phyloP scores from a whole-genome alignment of 371 early-diverging fungal genomes.

The Chytridium lagenaria region DNA sequence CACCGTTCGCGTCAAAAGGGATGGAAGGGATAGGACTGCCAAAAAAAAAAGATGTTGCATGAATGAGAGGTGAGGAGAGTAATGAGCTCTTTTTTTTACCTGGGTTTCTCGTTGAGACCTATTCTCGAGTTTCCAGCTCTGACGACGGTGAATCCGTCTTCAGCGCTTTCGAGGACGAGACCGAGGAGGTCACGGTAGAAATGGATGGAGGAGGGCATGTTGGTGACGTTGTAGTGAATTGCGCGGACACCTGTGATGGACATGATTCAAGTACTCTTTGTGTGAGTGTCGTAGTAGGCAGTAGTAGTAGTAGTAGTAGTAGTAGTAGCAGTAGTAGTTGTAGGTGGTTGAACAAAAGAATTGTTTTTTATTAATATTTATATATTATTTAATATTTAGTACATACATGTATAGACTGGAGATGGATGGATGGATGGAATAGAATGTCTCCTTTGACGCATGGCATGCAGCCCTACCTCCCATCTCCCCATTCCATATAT shows the following conservation, averaged over 20 bases:
- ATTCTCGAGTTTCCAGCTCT: not conserved
- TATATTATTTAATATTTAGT: too few species aligned
- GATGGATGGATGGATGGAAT: too few species aligned
- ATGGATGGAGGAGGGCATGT: not conserved
- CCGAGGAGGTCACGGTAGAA: constrained; percentile 15
- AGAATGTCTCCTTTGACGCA: too few species aligned
- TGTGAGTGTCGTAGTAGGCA: too few species aligned
- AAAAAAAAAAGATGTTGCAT: not conserved
- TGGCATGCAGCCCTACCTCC: too few species aligned
- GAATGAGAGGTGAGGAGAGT: not conserved
- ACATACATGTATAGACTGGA: too few species aligned
- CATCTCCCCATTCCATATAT: too few species aligned
- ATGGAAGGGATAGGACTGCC: not conserved
- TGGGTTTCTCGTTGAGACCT: not conserved
- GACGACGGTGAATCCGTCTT: not conserved
- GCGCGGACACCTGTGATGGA: constrained; percentile 5
- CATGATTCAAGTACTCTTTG: not conserved
- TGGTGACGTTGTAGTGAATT: constrained; percentile 3
- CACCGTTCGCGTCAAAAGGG: not conserved
- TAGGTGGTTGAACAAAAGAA: constrained; percentile 1
- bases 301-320: not conserved
- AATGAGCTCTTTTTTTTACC: not conserved
- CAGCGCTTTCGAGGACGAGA: not conserved
- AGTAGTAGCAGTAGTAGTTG: not conserved
- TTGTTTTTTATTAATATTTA: too few species aligned